Evolutionary conservation across 2,329 filamentous ascomycete genomes (phyloP).

Genomic region (Elsinoe perseae): DNA sequence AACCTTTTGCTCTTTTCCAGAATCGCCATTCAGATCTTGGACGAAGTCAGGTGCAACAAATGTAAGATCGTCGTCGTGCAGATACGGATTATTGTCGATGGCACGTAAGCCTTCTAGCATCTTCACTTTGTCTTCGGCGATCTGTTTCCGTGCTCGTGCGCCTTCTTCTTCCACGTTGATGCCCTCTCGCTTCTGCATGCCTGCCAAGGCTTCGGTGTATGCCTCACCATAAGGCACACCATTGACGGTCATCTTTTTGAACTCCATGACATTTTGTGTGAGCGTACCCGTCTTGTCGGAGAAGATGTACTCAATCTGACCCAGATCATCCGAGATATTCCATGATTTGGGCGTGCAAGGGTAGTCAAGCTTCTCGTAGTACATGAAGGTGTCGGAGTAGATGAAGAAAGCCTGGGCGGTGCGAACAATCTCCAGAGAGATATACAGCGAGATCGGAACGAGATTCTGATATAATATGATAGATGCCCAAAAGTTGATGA

Average conservation of each 20-base stretch:
- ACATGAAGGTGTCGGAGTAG: slow-evolving; percentile 93
- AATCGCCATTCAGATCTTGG: slow-evolving; percentile 68
- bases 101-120: slow-evolving; percentile 67
- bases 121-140: slow-evolving; percentile 64
- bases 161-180: slow-evolving; percentile 77
- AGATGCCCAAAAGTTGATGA: slow-evolving; percentile 94
- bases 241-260: slow-evolving; percentile 96
- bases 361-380: slow-evolving; percentile 88
- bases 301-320: slow-evolving; percentile 98
- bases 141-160: slow-evolving; percentile 64
- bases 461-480: slow-evolving; percentile 97
- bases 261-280: slow-evolving; percentile 95
- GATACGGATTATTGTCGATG: slow-evolving; percentile 81
- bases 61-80: slow-evolving; percentile 81
- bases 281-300: slow-evolving; percentile 88
- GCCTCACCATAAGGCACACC: slow-evolving; percentile 95
- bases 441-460: slow-evolving; percentile 96
- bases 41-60: slow-evolving; percentile 90
- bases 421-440: slow-evolving; percentile 90
- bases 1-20: slow-evolving; percentile 65
- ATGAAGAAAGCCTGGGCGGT: slow-evolving; percentile 94
- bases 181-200: slow-evolving; percentile 87
- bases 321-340: slow-evolving; percentile 98
- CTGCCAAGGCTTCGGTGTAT: slow-evolving; percentile 92
- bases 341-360: slow-evolving; percentile 95